Conservation (phyloP, 768 basidiomycete genomes). For the Lactifluus volemus region DNA sequence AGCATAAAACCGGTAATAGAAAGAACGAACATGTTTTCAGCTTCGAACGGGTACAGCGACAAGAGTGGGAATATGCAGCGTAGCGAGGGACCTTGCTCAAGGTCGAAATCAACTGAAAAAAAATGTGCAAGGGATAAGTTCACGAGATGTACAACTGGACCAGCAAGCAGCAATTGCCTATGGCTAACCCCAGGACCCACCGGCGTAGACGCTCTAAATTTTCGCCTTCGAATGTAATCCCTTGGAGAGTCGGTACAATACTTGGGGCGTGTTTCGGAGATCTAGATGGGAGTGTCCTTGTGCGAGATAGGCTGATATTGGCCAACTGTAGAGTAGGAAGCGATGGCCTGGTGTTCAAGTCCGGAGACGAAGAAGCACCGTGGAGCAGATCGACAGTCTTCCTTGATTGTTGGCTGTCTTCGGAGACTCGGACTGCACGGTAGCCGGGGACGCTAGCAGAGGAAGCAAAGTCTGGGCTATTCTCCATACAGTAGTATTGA, state of each 20-base stretch:
- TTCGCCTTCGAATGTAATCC: constrained; percentile 40
- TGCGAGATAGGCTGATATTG: neutral
- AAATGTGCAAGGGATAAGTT: constrained; percentile 10
- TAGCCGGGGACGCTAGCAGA: neutral
- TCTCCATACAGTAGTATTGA: constrained; percentile 2
- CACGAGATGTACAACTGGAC: neutral
- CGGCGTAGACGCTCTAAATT: constrained; percentile 43
- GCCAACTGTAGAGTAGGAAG: neutral
- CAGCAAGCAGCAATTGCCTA: constrained; percentile 37
- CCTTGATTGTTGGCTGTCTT: neutral
- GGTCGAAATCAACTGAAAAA: constrained; percentile 73
- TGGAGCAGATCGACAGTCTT: constrained; percentile 2
- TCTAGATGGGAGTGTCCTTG: constrained; percentile 31
- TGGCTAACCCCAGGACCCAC: constrained; percentile 61
- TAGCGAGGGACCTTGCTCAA: constrained; percentile 78
- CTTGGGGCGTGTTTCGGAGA: constrained; percentile 21
- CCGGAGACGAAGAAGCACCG: constrained; percentile 20
- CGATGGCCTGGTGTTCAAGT: constrained; percentile 17
- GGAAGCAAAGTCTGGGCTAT: neutral
- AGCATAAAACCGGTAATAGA: neutral
- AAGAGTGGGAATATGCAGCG: constrained; percentile 60
- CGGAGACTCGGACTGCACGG: neutral
- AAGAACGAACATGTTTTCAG: constrained; percentile 72
- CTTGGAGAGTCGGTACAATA: constrained; percentile 21
- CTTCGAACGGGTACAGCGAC: constrained; percentile 54